phyloP scores from a whole-genome alignment of 2,329 filamentous ascomycete genomes.

The Aspergillus fumigatiaffinis region DNA sequence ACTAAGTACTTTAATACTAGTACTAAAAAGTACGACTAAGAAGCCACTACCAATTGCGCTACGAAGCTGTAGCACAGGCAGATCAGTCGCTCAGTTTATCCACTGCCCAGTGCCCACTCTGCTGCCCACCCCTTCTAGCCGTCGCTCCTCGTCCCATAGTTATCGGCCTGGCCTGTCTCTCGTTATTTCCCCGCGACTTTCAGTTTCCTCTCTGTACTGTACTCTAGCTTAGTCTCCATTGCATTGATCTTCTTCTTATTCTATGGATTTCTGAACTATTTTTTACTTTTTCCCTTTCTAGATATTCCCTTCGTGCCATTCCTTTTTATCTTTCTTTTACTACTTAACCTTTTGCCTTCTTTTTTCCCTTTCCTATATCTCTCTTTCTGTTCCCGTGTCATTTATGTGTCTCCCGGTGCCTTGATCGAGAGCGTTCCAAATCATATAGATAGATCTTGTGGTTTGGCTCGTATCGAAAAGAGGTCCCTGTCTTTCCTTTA shows the following conservation, averaged over 20 bases:
- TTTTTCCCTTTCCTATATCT: conserved; percentile 8
- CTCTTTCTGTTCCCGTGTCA: neutral
- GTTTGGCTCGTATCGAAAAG: conserved; percentile 21
- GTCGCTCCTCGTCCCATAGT: conserved; percentile 18
- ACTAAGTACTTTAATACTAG: conserved; percentile 4
- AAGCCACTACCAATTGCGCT: conserved; percentile 25
- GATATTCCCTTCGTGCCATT: conserved; percentile 18
- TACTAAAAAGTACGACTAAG: conserved; percentile 24
- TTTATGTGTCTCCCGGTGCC: conserved; percentile 20
- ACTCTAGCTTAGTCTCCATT: neutral
- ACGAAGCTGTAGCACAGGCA: conserved; percentile 31
- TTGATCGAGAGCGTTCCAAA: conserved; percentile 16
- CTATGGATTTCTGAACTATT: conserved; percentile 22
- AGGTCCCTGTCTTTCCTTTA: conserved; percentile 36
- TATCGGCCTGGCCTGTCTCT: conserved; percentile 28
- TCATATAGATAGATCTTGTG: conserved; percentile 7
- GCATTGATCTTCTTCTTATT: conserved; percentile 28
- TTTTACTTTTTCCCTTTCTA: conserved; percentile 22
- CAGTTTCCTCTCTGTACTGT: conserved; percentile 14
- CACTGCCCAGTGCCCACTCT: conserved; percentile 22
- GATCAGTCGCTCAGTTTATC: conserved; percentile 35
- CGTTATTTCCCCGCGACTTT: conserved; percentile 27
- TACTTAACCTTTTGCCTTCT: conserved; percentile 14
- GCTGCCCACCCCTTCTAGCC: conserved; percentile 14
- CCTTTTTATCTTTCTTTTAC: conserved; percentile 21